Evolutionary conservation across 108 stramenopile species (phyloP), one percentile per base, ranked within the genome.

Genomic region (Phaeodactylum tricornutum): DNA sequence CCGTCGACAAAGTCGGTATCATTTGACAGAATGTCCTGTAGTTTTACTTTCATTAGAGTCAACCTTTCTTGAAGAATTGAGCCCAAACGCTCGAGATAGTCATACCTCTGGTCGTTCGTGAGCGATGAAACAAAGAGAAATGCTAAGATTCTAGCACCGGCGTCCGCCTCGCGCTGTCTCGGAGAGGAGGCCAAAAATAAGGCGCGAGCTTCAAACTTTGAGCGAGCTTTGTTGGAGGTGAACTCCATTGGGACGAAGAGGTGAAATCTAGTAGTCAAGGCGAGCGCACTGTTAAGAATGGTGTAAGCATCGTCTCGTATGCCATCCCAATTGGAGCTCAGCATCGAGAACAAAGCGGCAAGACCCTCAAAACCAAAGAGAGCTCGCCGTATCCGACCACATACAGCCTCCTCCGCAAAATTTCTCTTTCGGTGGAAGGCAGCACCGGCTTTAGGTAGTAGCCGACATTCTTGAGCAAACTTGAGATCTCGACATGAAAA

Each of bases 161-260:
- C 72, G 29, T 83, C 81, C 2, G 74, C 64, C 48, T 83, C 81
- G 5, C 77, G 55, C 53, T 74, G 71, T 27, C 81, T 50, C 7
- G 81, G 81, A 15, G 71, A 72, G 2, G 72, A 68, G 7, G 76
- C 75, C 27, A 78, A 53, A 43, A 60, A 55, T 9, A 80, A n/a
- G 2, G 62, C 79, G 22, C 71, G 65, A 33, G 50, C 44, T 32
- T 12, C 4, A 21, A 9, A 34, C 39, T 26, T n/a, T n/a, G n/a
- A n/a, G n/a, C n/a, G n/a, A n/a, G n/a, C n/a, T n/a, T n/a, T n/a
- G n/a, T n/a, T n/a, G n/a, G 36, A 26, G 1, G 47, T 14, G 39
- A 48, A 69, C 7, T 35, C 50, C 29, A n/a, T 25, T 16, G 66
- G 66, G 11, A 71, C 43, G 8, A 50, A 23, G 1, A 64, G 16